Conservation (phyloP, 2,329 filamentous ascomycete species). For the Cercospora sp. region DNA sequence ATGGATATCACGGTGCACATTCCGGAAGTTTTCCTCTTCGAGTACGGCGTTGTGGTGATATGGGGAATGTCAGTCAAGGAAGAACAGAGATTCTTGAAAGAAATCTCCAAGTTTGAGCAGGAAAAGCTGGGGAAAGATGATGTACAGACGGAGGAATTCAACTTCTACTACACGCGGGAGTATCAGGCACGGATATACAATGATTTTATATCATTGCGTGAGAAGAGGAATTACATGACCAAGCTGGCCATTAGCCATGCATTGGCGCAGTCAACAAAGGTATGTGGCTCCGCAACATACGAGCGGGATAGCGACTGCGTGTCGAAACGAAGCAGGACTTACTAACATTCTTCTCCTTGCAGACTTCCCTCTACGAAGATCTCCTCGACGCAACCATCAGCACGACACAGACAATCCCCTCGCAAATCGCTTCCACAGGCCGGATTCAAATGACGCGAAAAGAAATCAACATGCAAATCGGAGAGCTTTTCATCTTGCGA, state of each 20-base stretch:
- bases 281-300: constrained; percentile 36
- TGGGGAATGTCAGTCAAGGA: constrained; percentile 96
- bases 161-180: constrained; percentile 97
- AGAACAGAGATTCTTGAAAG: constrained; percentile 87
- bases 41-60: constrained; percentile 96
- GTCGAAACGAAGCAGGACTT: not conserved
- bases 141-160: constrained; percentile 95
- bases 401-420: constrained; percentile 86
- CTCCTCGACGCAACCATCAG: constrained; percentile 92
- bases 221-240: constrained; percentile 97
- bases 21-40: constrained; percentile 92
- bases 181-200: constrained; percentile 99
- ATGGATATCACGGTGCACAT: constrained; percentile 88
- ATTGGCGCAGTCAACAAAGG: constrained; percentile 91
- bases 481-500: constrained; percentile 93
- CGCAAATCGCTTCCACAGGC: constrained; percentile 87
- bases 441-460: constrained; percentile 84
- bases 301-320: not conserved
- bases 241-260: constrained; percentile 96
- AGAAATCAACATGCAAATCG: constrained; percentile 99
- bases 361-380: constrained; percentile 95
- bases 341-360: not conserved
- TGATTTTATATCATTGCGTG: constrained; percentile 92
- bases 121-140: constrained; percentile 87
- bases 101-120: constrained; percentile 89